Conservation (phyloP, 2,329 filamentous ascomycete genomes). For the Orbilia oligospora region DNA sequence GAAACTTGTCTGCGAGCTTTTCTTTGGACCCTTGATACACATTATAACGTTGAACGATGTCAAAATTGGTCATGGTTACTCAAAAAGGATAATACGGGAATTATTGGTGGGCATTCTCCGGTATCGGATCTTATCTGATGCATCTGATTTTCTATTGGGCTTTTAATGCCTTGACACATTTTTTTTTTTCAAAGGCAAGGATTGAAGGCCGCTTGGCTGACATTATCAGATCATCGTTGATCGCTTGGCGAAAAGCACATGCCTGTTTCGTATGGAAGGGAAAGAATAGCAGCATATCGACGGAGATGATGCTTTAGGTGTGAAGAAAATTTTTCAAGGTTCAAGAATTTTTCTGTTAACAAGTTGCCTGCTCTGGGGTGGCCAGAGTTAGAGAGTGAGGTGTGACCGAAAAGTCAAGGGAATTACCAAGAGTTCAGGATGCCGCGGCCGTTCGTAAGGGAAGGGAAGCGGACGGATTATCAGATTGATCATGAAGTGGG, state of each 20-base stretch:
- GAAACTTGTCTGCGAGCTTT: slow-evolving; percentile 45
- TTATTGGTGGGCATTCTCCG: slow-evolving; percentile 50
- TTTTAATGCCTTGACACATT: slow-evolving; percentile 3
- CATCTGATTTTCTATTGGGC: slow-evolving; percentile 57
- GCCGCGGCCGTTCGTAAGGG: slow-evolving; percentile 11
- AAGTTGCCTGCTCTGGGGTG: slow-evolving; percentile 44
- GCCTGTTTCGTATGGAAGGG: slow-evolving; percentile 48
- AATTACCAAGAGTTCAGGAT: slow-evolving; percentile 28
- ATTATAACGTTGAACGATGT: slow-evolving; percentile 40
- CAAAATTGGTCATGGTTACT: slow-evolving; percentile 55
- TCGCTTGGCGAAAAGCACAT: slow-evolving; percentile 54
- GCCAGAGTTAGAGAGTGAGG: slow-evolving; percentile 23
- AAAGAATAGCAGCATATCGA: slow-evolving; percentile 27
- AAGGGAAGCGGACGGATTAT: slow-evolving; percentile 53
- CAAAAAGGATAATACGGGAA: slow-evolving; percentile 49
- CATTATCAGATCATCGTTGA: slow-evolving; percentile 61
- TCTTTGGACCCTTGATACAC: slow-evolving; percentile 36
- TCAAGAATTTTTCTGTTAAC: slow-evolving; percentile 22
- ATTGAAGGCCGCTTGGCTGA: slow-evolving; percentile 37
- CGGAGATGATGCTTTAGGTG: slow-evolving; percentile 17
- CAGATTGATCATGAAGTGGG: slow-evolving; percentile 59
- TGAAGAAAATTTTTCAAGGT: slow-evolving; percentile 46
- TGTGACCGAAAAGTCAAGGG: slow-evolving; percentile 18
- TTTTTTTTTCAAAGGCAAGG: slow-evolving; percentile 33
- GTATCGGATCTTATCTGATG: slow-evolving; percentile 62